These are phyloP conservation scores for Russula olivacea DNA, from an alignment of 768 basidiomycete species.

Conservation along the genomic window DNA sequence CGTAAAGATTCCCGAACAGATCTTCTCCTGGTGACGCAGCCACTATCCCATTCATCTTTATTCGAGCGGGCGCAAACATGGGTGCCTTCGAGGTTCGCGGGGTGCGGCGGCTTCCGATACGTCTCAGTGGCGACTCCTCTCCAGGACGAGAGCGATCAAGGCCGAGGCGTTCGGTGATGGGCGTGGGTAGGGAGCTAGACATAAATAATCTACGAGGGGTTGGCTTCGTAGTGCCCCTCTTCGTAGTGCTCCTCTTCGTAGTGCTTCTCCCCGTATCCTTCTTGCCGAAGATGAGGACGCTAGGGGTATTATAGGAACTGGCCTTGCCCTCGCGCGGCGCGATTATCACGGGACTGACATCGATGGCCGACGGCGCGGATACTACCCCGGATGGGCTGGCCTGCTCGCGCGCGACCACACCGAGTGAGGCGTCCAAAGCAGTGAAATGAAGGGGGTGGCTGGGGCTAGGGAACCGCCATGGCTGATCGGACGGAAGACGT, in stretches of 20 bases:
- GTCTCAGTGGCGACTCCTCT: conserved; percentile 45
- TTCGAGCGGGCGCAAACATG: conserved; percentile 25
- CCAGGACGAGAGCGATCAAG: conserved; percentile 29
- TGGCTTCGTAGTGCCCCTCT: conserved; percentile 23
- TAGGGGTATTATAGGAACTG: conserved; percentile 37
- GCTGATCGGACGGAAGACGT: conserved; percentile 69
- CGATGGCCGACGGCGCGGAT: conserved; percentile 29
- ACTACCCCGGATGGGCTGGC: conserved; percentile 38
- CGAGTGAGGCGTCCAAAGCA: conserved; percentile 57
- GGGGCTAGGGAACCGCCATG: conserved; percentile 77
- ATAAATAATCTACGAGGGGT: conserved; percentile 40
- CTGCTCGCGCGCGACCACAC: conserved; percentile 52
- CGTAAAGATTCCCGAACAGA: conserved; percentile 20
- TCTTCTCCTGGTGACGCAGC: conserved; percentile 18
- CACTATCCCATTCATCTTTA: conserved; percentile 11
- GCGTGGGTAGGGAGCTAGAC: conserved; percentile 32
- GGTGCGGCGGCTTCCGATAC: conserved; percentile 12
- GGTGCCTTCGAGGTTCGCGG: conserved; percentile 7
- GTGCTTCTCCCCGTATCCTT: conserved; percentile 20
- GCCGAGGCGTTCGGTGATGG: conserved; percentile 32
- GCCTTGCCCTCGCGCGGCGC: conserved; percentile 34
- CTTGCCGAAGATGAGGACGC: conserved; percentile 21
- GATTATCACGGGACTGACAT: conserved; percentile 33
- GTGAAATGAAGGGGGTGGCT: conserved; percentile 69
- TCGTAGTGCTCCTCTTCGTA: not conserved